These are phyloP conservation scores for Ascoidea asiatica DNA, from an alignment of 805 yeast species.

Conservation along the genomic window DNA sequence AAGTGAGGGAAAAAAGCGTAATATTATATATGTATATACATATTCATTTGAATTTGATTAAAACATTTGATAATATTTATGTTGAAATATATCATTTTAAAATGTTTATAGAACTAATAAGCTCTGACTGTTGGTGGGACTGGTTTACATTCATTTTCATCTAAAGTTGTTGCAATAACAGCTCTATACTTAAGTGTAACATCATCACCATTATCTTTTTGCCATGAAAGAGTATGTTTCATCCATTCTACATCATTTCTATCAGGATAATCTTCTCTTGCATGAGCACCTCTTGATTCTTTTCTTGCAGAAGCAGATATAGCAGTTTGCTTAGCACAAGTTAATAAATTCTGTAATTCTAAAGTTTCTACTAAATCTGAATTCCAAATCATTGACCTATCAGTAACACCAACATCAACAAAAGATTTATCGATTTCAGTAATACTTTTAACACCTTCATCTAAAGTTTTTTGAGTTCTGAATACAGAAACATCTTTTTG, in stretches of 20 bases:
- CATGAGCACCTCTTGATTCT: conserved; percentile 99
- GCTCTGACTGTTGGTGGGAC: conserved; percentile 97
- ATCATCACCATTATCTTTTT: conserved; percentile 52
- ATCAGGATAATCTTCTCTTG: conserved; percentile 93
- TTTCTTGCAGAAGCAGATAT: conserved; percentile 85
- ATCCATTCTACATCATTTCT: conserved; percentile 97
- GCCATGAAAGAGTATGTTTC: conserved; percentile 96
- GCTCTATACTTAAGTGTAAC: conserved; percentile 74
- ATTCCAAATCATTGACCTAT: conserved; percentile 98
- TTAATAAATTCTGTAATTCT: conserved; percentile 89
- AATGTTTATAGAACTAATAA: conserved; percentile 31
- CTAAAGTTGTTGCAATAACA: conserved; percentile 74
- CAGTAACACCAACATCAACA: conserved; percentile 71
- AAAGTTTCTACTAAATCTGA: conserved; percentile 92
- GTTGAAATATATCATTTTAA: not conserved
- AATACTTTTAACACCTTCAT: conserved; percentile 79
- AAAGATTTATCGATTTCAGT: conserved; percentile 62
- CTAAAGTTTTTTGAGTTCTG: conserved; percentile 85
- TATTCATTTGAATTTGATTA: too few species aligned
- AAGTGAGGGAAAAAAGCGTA: too few species aligned
- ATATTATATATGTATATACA: too few species aligned
- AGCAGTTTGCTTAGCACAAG: conserved; percentile 96
- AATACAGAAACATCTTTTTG: conserved; percentile 95
- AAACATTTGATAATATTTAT: not conserved
- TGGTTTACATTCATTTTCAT: conserved; percentile 83